Percentiles rank a stretch among this genome's conserved stretches.
Evolutionary conservation across 768 basidiomycete genomes (phyloP).

Genomic region (Termitomyces sp.): DNA sequence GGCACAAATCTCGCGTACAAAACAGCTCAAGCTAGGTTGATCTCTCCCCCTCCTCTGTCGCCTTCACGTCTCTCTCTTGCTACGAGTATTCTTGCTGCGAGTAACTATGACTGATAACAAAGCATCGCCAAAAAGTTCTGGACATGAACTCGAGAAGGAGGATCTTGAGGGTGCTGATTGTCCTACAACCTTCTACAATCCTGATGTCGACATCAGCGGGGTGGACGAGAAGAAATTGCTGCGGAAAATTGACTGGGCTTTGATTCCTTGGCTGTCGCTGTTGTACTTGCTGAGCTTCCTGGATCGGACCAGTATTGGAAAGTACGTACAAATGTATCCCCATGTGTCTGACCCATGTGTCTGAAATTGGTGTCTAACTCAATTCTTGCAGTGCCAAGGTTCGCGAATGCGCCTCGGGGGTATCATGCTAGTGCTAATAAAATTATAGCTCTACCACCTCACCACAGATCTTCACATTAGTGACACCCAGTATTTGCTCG

Average conservation of each 20-base stretch:
- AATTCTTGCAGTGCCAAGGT: conserved; percentile 38
- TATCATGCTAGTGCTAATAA: conserved; percentile 1
- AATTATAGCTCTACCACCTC: conserved; percentile 54
- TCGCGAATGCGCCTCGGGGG: neutral
- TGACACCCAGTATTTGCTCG: conserved; percentile 60
- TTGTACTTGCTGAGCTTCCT: conserved; percentile 71
- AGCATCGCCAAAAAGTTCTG: conserved; percentile 9
- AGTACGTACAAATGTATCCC: conserved; percentile 29
- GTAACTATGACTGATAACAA: conserved; percentile 8
- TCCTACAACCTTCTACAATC: conserved; percentile 29
- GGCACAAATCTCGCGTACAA: neutral
- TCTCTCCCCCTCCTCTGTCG: neutral
- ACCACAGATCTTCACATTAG: conserved; percentile 52
- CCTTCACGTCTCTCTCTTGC: neutral
- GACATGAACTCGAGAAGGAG: conserved; percentile 23
- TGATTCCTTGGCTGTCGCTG: conserved; percentile 69
- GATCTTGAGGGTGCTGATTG: conserved; percentile 15
- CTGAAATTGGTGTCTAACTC: conserved; percentile 1
- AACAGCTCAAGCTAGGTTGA: neutral
- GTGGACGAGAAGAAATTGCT: conserved; percentile 67
- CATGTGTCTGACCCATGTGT: conserved; percentile 2
- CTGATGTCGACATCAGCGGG: conserved; percentile 50
- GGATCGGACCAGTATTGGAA: conserved; percentile 47
- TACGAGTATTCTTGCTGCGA: conserved; percentile 5
- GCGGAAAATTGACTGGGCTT: conserved; percentile 62